phyloP scores from a whole-genome alignment of 164 flowering plant genomes.

The Echeveria elegans region DNA sequence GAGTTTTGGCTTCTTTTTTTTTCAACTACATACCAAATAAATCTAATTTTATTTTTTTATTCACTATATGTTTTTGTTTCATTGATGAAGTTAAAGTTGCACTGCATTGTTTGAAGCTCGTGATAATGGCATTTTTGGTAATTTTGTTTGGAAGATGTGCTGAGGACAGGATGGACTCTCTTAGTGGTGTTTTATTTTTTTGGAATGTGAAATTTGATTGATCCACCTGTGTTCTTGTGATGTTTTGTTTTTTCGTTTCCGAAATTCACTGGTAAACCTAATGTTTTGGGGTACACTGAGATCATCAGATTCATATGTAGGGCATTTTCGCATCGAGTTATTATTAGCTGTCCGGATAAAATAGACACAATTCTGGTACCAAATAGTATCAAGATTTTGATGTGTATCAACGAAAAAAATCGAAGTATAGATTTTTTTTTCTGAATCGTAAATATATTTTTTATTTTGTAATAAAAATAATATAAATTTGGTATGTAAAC shows the following conservation, averaged over 20 bases:
- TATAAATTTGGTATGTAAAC: no score
- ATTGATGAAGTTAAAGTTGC: constrained; percentile 7
- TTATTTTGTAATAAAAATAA: no score
- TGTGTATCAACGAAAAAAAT: no score
- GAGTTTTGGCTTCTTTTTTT: background rate
- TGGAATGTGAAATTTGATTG: background rate
- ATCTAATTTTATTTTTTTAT: background rate
- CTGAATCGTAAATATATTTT: no score
- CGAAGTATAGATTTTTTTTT: no score
- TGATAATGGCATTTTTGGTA: constrained; percentile 3
- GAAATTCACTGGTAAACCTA: background rate
- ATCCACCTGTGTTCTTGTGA: background rate
- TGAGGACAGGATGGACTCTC: background rate
- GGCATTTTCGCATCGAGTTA: no score
- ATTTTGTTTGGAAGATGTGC: background rate
- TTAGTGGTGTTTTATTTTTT: background rate
- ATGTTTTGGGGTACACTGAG: no score
- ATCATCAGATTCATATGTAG: no score
- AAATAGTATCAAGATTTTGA: no score
- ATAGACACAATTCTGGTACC: no score
- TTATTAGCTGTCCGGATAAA: no score
- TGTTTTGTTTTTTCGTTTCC: background rate
- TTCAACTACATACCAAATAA: background rate
- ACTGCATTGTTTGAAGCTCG: constrained; percentile 4
- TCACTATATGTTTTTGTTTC: background rate